Evolutionary conservation across 352 stramenopile genomes (phyloP).

Genomic region (Pythium vanterpoolii): DNA sequence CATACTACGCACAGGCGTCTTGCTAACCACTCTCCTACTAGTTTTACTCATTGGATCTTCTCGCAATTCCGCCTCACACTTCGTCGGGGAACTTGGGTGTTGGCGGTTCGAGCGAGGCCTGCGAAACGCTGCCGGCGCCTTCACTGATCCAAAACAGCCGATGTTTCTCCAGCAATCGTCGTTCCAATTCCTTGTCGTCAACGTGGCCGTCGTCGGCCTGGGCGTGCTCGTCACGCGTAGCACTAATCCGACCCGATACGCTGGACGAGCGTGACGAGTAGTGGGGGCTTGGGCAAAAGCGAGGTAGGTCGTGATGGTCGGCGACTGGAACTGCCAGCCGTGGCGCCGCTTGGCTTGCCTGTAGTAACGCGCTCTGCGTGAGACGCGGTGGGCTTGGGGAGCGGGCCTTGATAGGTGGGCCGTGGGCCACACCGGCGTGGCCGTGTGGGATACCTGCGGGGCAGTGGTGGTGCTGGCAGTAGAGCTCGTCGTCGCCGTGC

Average conservation of each 20-base stretch:
- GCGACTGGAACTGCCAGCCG: conserved; percentile 10
- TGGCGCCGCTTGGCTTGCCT: background rate
- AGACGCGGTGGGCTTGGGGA: conserved; percentile 7
- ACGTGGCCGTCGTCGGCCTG: conserved; percentile 8
- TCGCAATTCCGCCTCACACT: background rate
- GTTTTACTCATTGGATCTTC: background rate
- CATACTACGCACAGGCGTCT: background rate
- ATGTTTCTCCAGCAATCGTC: conserved; percentile 55
- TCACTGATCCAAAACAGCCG: conserved; percentile 77
- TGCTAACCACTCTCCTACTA: background rate
- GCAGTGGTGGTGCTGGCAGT: conserved; percentile 21
- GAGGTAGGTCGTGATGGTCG: conserved; percentile 23
- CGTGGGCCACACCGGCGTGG: conserved; percentile 3
- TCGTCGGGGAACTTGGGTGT: conserved; percentile 14
- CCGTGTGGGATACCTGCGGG: conserved; percentile 21
- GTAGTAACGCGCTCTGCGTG: conserved; percentile 10
- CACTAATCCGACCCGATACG: conserved; percentile 47
- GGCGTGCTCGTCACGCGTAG: conserved; percentile 42
- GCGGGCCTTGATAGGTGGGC: background rate
- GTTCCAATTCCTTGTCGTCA: conserved; percentile 39
- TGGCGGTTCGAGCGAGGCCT: conserved; percentile 9
- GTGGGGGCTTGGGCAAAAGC: conserved; percentile 52
- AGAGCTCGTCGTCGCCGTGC: conserved; percentile 11
- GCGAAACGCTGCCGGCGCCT: conserved; percentile 31
- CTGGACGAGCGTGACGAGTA: conserved; percentile 67